These are phyloP conservation scores for Chlorencoelia australis DNA, from an alignment of 2,329 filamentous ascomycete genomes.

Conservation along the genomic window DNA sequence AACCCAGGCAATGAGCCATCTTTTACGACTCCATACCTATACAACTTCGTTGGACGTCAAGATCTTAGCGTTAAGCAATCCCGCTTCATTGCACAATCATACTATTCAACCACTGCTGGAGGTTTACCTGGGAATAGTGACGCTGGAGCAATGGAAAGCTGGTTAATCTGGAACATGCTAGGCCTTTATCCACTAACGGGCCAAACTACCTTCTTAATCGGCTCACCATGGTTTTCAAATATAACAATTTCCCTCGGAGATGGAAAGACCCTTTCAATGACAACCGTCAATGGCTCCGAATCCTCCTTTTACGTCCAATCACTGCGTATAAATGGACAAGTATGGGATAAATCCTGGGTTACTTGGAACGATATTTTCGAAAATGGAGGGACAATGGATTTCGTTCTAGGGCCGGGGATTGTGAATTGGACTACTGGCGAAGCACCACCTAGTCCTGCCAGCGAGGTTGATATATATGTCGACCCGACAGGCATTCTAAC, in stretches of 20 bases:
- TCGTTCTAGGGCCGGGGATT: constrained; percentile 46
- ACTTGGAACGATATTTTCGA: constrained; percentile 57
- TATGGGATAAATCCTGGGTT: constrained; percentile 56
- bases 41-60: constrained; percentile 55
- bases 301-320: constrained; percentile 52
- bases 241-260: constrained; percentile 48
- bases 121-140: constrained; percentile 63
- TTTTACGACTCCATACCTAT: constrained; percentile 59
- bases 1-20: constrained; percentile 35
- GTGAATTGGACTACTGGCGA: constrained; percentile 48
- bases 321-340: constrained; percentile 51
- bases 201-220: constrained; percentile 57
- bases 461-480: constrained; percentile 1
- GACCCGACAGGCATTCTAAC: constrained; percentile 2
- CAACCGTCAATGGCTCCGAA: constrained; percentile 37
- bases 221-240: constrained; percentile 51
- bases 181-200: constrained; percentile 59
- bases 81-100: constrained; percentile 47
- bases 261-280: constrained; percentile 43
- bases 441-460: constrained; percentile 51
- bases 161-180: constrained; percentile 59
- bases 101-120: constrained; percentile 42
- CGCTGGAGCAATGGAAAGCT: constrained; percentile 63
- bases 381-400: constrained; percentile 51
- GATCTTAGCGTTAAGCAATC: constrained; percentile 49